phyloP scores from a whole-genome alignment of 1,139 yeast species.

The Debaryomyces coudertii region DNA sequence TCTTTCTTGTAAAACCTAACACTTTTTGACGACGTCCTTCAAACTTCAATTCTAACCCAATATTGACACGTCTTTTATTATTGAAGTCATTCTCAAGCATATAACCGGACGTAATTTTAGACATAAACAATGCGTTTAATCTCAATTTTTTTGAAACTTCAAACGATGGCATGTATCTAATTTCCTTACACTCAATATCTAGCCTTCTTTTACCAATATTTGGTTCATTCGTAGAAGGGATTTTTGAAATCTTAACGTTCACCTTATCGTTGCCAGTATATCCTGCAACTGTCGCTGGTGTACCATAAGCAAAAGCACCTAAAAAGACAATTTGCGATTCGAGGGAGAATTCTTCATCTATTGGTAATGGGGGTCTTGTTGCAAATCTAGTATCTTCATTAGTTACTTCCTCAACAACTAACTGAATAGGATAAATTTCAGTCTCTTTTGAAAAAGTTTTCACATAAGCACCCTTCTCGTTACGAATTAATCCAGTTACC shows the following conservation, averaged over 20 bases:
- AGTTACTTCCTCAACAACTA: slow-evolving; percentile 73
- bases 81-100: slow-evolving; percentile 58
- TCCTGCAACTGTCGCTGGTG: slow-evolving; percentile 76
- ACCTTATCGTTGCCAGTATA: slow-evolving; percentile 56
- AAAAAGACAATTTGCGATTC: slow-evolving; percentile 76
- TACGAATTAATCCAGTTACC: slow-evolving; percentile 79
- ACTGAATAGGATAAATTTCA: slow-evolving; percentile 71
- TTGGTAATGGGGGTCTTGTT: slow-evolving; percentile 75
- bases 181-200: slow-evolving; percentile 54
- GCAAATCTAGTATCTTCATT: slow-evolving; percentile 74
- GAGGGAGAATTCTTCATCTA: slow-evolving; percentile 80
- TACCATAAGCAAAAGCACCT: slow-evolving; percentile 89
- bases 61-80: slow-evolving; percentile 53
- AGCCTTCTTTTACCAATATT: slow-evolving; percentile 64
- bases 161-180: slow-evolving; percentile 67
- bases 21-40: slow-evolving; percentile 82
- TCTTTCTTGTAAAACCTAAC: slow-evolving; percentile 78
- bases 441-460: slow-evolving; percentile 62
- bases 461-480: slow-evolving; percentile 71
- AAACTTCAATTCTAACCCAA: slow-evolving; percentile 85
- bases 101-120: slow-evolving; percentile 76
- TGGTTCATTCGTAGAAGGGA: slow-evolving; percentile 58
- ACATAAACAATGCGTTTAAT: slow-evolving; percentile 66
- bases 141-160: slow-evolving; percentile 64
- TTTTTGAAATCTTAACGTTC: slow-evolving; percentile 55